Conservation (phyloP, 768 basidiomycete species). For the Lanmaoa pseudosensibilis region DNA sequence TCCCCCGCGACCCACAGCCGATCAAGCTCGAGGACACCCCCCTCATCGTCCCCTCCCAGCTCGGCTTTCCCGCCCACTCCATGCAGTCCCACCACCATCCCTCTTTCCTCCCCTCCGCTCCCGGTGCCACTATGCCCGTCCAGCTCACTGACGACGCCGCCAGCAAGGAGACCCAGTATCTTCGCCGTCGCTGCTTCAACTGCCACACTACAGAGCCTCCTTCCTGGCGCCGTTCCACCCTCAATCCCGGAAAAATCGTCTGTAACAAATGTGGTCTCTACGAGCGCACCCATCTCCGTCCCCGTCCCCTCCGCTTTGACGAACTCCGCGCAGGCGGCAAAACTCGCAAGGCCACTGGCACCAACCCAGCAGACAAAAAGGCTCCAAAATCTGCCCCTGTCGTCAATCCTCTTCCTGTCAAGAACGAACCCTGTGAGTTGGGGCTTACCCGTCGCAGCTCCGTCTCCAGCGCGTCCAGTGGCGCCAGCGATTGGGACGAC, state of each 20-base stretch:
- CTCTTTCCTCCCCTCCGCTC: slow-evolving; percentile 42
- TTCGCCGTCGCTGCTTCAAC: slow-evolving; percentile 85
- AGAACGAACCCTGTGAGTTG: slow-evolving; percentile 62
- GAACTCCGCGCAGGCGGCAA: slow-evolving; percentile 87
- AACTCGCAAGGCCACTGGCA: slow-evolving; percentile 51
- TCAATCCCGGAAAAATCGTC: slow-evolving; percentile 90
- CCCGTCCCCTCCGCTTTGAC: slow-evolving; percentile 82
- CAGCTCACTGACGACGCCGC: slow-evolving; percentile 91
- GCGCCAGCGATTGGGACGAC: slow-evolving; percentile 79
- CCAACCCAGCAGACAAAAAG: slow-evolving; percentile 33
- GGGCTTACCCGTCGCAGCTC: slow-evolving; percentile 58
- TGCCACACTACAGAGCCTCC: slow-evolving; percentile 92
- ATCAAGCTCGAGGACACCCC: slow-evolving; percentile 70
- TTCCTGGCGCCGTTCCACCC: slow-evolving; percentile 82
- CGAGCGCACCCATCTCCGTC: slow-evolving; percentile 83
- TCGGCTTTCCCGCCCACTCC: slow-evolving; percentile 32
- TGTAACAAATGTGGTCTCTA: slow-evolving; percentile 94
- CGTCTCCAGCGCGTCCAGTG: slow-evolving; percentile 57
- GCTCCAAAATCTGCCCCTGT: slow-evolving; percentile 34
- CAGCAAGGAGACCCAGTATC: slow-evolving; percentile 87
- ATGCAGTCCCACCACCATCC: slow-evolving; percentile 38
- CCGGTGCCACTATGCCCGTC: slow-evolving; percentile 52
- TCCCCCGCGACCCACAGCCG: slow-evolving; percentile 22
- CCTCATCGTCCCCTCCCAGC: slow-evolving; percentile 62
- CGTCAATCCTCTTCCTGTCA: slow-evolving; percentile 45